These are phyloP conservation scores for Actinomucor elegans DNA, from an alignment of 371 early-diverging fungal species.

Conservation along the genomic window DNA sequence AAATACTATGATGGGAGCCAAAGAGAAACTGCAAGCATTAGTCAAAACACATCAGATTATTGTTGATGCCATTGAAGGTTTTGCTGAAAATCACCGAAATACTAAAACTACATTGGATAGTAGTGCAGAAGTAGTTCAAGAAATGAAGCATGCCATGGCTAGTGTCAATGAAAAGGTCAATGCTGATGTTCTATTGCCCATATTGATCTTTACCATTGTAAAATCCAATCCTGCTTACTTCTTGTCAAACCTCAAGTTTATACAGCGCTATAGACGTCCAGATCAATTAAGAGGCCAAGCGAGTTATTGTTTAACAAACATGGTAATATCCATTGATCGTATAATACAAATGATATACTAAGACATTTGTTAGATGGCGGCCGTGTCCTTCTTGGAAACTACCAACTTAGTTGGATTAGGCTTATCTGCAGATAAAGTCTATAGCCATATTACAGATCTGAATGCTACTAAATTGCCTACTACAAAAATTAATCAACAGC, in stretches of 20 bases:
- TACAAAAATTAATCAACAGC: slow-evolving; percentile 1
- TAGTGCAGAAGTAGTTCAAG: slow-evolving; percentile 20
- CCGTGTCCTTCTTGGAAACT: slow-evolving; percentile 45
- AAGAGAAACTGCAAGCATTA: slow-evolving; percentile 49
- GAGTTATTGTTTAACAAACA: slow-evolving; percentile 55
- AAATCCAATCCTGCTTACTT: slow-evolving; percentile 68
- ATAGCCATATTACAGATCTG: slow-evolving; percentile 38
- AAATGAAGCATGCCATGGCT: slow-evolving; percentile 34
- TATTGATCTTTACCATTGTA: slow-evolving; percentile 69
- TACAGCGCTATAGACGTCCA: slow-evolving; percentile 52
- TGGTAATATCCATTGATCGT: slow-evolving; percentile 18
- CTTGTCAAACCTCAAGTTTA: slow-evolving; percentile 60
- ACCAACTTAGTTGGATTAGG: slow-evolving; percentile 49
- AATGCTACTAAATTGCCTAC: slow-evolving; percentile 15
- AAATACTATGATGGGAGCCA: slow-evolving; percentile 40
- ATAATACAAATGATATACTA: not conserved
- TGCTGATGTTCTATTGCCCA: slow-evolving; percentile 67
- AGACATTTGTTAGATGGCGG: slow-evolving; percentile 35
- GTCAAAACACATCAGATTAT: slow-evolving; percentile 52
- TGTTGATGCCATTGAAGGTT: slow-evolving; percentile 19
- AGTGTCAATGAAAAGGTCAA: slow-evolving; percentile 29
- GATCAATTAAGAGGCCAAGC: slow-evolving; percentile 43
- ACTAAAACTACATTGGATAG: slow-evolving; percentile 16
- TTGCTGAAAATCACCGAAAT: not conserved
- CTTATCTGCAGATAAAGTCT: slow-evolving; percentile 45